phyloP scores from a whole-genome alignment of 208 protist species.

The Porcisia hertigi region DNA sequence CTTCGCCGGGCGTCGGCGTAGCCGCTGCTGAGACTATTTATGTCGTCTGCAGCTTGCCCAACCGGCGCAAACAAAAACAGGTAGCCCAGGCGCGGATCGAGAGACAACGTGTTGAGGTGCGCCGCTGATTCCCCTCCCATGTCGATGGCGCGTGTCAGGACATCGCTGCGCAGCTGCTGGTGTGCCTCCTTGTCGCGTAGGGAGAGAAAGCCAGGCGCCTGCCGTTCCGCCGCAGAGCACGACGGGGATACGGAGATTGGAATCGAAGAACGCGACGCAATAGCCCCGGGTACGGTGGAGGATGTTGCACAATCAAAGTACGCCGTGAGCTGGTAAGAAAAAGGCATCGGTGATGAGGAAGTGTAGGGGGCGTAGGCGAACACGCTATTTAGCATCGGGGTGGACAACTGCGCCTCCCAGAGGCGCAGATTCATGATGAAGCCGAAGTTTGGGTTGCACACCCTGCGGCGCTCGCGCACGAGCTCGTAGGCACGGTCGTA shows the following conservation, averaged over 20 bases:
- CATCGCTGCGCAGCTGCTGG: slow-evolving; percentile 29
- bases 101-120: slow-evolving; percentile 13
- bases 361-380: slow-evolving; percentile 73
- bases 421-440: slow-evolving; percentile 88
- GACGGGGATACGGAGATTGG: not conserved
- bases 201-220: not conserved
- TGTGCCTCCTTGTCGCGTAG: slow-evolving; percentile 7
- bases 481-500: slow-evolving; percentile 85
- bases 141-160: slow-evolving; percentile 19
- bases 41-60: slow-evolving; percentile 1
- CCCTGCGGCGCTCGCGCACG: slow-evolving; percentile 62
- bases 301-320: slow-evolving; percentile 31
- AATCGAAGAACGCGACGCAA: not conserved
- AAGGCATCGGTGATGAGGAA: slow-evolving; percentile 36
- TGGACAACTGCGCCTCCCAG: slow-evolving; percentile 73
- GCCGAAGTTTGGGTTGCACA: slow-evolving; percentile 91
- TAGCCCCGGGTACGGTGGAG: not conserved
- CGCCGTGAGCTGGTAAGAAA: slow-evolving; percentile 61
- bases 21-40: not conserved
- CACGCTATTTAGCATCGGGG: slow-evolving; percentile 45
- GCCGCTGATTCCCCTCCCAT: not conserved
- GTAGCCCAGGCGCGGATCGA: slow-evolving; percentile 66
- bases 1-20: not conserved
- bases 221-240: not conserved
- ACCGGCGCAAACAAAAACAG: slow-evolving; percentile 46